Percentiles rank a stretch among this genome's conserved stretches.
phyloP scores from a whole-genome alignment of 306 rosid species.

The Cucumis melo region DNA sequence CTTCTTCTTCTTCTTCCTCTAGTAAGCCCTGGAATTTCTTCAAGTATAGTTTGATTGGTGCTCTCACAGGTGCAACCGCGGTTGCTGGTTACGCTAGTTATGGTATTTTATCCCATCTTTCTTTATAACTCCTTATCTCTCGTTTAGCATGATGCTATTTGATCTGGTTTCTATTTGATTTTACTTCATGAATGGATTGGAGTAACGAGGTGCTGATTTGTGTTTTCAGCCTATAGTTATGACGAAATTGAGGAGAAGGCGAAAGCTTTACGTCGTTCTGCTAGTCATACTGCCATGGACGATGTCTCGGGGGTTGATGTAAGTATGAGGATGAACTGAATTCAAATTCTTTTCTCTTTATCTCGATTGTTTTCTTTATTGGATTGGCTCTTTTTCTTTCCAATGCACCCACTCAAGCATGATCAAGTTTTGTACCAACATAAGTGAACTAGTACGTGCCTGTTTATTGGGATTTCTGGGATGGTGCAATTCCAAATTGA shows the following conservation, averaged over 20 bases:
- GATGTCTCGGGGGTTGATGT: constrained; percentile 52
- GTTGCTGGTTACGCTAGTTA: constrained; percentile 28
- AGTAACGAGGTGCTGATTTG: not conserved
- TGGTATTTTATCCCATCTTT: constrained; percentile 12
- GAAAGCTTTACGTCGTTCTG: constrained; percentile 37
- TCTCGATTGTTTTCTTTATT: not conserved
- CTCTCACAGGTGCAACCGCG: constrained; percentile 28
- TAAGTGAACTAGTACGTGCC: not conserved
- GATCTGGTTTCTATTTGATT: not conserved
- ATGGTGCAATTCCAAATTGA: not conserved
- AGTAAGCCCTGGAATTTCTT: constrained; percentile 20
- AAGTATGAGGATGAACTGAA: constrained; percentile 4
- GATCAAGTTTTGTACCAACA: not conserved
- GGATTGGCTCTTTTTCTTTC: not conserved
- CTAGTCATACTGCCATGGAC: constrained; percentile 19
- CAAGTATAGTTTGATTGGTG: constrained; percentile 26
- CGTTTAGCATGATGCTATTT: not conserved
- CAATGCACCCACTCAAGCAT: not conserved
- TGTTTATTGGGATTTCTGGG: not conserved
- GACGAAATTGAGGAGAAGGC: constrained; percentile 61
- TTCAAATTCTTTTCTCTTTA: not conserved
- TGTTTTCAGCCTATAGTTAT: constrained; percentile 44
- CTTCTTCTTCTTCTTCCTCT: constrained; percentile 4
- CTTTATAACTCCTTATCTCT: not conserved
- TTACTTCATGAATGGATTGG: not conserved